Conservation (phyloP, 1,139 yeast species). For the Yamadazyma sp. region DNA sequence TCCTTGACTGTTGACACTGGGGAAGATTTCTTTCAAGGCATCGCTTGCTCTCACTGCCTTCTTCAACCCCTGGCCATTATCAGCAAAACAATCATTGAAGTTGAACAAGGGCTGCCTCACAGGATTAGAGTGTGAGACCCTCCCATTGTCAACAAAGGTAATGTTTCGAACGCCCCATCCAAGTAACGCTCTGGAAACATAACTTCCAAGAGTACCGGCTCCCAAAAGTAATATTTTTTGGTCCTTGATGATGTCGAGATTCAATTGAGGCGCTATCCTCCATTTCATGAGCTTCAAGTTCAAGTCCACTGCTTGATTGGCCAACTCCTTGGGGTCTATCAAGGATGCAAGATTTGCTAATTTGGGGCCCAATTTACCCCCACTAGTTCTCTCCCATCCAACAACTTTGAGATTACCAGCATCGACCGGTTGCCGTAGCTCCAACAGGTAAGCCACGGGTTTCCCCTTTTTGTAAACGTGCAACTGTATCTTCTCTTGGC, state of each 20-base stretch:
- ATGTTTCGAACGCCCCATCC: constrained; percentile 93
- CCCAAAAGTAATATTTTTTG: constrained; percentile 80
- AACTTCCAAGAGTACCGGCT: constrained; percentile 94
- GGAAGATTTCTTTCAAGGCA: constrained; percentile 70
- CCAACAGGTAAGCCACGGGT: constrained; percentile 7
- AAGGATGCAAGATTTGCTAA: constrained; percentile 77
- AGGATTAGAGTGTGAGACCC: constrained; percentile 89
- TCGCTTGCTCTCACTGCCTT: constrained; percentile 81
- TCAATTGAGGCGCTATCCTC: constrained; percentile 84
- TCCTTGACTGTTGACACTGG: constrained; percentile 70
- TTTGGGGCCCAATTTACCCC: constrained; percentile 77
- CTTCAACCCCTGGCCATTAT: constrained; percentile 54
- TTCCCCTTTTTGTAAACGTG: constrained; percentile 26
- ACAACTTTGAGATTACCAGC: constrained; percentile 39
- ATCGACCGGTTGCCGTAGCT: constrained; percentile 3
- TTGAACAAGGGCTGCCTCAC: constrained; percentile 87
- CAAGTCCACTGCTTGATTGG: constrained; percentile 89
- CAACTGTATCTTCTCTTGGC: constrained; percentile 37
- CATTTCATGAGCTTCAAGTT: constrained; percentile 93
- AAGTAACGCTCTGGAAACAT: constrained; percentile 77
- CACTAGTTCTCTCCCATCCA: constrained; percentile 89
- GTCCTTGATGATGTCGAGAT: constrained; percentile 60
- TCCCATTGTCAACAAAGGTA: constrained; percentile 87
- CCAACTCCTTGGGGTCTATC: constrained; percentile 76
- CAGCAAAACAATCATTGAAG: constrained; percentile 72